Conservation (phyloP, 306 rosid genomes). For the Cicer pinnatifidum region DNA sequence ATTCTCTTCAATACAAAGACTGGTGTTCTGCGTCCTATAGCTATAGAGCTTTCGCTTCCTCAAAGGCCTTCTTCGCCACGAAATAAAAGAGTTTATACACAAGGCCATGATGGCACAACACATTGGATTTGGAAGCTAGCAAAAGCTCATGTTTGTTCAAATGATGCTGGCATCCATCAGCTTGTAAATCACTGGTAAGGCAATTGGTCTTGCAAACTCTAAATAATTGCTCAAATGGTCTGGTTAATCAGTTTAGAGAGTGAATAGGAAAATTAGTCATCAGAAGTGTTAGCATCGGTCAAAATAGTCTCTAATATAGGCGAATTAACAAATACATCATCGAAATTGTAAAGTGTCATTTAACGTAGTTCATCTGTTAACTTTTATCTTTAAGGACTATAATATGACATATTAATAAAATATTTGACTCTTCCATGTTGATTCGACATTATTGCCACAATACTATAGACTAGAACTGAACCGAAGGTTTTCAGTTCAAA, state of each 20-base stretch:
- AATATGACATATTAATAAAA: too few species aligned
- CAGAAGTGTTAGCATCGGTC: too few species aligned
- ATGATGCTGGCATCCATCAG: constrained; percentile 91
- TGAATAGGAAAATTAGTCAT: too few species aligned
- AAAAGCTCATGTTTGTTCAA: constrained; percentile 94
- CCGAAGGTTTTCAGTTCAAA: too few species aligned
- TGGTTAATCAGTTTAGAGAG: neutral
- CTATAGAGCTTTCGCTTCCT: constrained; percentile 89
- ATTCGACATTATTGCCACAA: too few species aligned
- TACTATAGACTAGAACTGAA: too few species aligned
- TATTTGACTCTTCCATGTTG: too few species aligned
- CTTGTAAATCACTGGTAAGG: constrained; percentile 92
- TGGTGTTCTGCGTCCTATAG: constrained; percentile 69
- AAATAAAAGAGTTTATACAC: constrained; percentile 66
- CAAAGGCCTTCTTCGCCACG: constrained; percentile 55
- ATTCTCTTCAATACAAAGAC: constrained; percentile 58
- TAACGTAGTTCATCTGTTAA: too few species aligned
- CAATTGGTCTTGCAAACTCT: constrained; percentile 20
- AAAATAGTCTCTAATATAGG: too few species aligned
- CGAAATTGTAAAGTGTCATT: too few species aligned
- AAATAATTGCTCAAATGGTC: constrained; percentile 4
- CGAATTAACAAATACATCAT: too few species aligned
- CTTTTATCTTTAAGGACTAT: too few species aligned
- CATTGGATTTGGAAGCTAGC: constrained; percentile 96
- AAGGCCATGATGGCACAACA: constrained; percentile 82